Conservation (phyloP, 345 rosid genomes). For the Mallotus nudiflorus region DNA sequence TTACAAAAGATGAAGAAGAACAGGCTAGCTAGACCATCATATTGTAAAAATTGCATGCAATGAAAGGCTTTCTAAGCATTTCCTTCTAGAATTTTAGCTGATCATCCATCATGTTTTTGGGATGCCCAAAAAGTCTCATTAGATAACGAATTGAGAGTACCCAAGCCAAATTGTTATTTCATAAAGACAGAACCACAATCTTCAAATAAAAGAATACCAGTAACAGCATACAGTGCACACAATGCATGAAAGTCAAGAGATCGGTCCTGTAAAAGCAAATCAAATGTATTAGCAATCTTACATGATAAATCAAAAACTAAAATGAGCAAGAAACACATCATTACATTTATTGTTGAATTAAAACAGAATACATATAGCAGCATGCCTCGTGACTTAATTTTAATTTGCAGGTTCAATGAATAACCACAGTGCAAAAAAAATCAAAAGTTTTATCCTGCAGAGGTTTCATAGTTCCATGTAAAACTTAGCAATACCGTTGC, state of each 20-base stretch:
- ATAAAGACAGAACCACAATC: neutral
- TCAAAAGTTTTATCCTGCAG: no score
- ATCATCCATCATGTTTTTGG: neutral
- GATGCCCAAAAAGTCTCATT: neutral
- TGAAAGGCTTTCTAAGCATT: neutral
- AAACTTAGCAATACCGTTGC: no score
- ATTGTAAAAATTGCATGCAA: neutral
- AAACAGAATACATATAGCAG: neutral
- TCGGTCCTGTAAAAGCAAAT: constrained; percentile 45
- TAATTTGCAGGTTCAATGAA: neutral
- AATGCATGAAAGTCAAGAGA: constrained; percentile 58
- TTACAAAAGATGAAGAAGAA: neutral
- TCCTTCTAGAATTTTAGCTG: neutral
- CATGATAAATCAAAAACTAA: constrained; percentile 1
- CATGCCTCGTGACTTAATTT: neutral
- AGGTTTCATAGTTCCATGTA: neutral
- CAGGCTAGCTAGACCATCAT: constrained; percentile 1
- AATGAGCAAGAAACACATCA: neutral
- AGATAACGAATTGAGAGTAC: constrained; percentile 3
- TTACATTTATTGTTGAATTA: neutral
- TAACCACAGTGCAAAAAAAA: neutral
- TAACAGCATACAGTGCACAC: constrained; percentile 61
- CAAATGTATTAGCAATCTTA: constrained; percentile 24
- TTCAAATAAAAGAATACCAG: constrained; percentile 37
- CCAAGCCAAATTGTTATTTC: constrained; percentile 8